Evolutionary conservation across 208 protist species (phyloP), one percentile per base, ranked within the genome.

Genomic region (Acanthamoeba castellanii): DNA sequence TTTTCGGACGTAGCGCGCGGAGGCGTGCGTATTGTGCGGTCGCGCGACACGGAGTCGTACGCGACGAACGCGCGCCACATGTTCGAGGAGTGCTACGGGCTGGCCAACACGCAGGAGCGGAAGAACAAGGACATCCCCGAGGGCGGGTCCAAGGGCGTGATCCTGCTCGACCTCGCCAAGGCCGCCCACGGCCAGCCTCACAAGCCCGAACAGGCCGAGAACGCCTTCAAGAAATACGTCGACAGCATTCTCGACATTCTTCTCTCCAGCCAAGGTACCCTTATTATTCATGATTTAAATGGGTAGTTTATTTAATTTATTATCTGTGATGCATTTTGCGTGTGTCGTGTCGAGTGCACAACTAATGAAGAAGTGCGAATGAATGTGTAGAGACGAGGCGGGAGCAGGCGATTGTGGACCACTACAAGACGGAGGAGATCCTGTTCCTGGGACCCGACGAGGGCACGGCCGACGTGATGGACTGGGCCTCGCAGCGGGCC

Each of bases 111-210:
- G 20, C 98, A 99, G 97, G 97, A 99, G 93, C 97, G 98, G 42
- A 99, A 99, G 97, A 99, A 99, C 96, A 99, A 99, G 97, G 99
- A 99, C 96, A 99, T 99, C 89, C 98, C 99, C 42, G 99, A 99
- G 96, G 98, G 98, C 94, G 99, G 99, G 70, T 98, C 98, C 95
- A 99, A 99, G 97, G 89, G 89, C n/a, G 68, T 61, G 14, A 81
- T 93, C 30, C 70, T 93, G 18, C 89, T 93, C 30, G 68, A 93
- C 70, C 32, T 72, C 25, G 42, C 55, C 55, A 61, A 61, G 55
- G 55, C 9, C 55, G 55, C 16, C n/a, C n/a, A n/a, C 55, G 55
- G 13, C 55, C 55, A 81, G 50, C 30, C 30, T 8, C 76, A 95
- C n/a, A 84, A 96, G 61, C 96, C 97, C 74, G 89, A 97, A 74